Evolutionary conservation across 23 red algal species (phyloP), one percentile per base, ranked within the genome.

Genomic region (Gracilaria vermiculophylla): DNA sequence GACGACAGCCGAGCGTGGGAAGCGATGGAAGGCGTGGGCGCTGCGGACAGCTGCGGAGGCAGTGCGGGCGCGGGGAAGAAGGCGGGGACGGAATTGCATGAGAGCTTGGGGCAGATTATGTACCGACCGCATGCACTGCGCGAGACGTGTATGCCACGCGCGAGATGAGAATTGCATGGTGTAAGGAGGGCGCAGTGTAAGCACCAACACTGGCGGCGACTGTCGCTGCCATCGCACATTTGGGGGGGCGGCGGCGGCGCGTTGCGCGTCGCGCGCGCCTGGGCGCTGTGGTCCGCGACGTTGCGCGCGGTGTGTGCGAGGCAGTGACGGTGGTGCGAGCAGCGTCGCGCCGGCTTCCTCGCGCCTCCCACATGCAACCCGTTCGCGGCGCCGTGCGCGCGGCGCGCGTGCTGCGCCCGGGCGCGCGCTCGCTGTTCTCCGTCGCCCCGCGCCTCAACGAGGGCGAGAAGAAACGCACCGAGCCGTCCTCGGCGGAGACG

Each of bases 371-470:
- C 6, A 73, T 73, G 67, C 67, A 45, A 45, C 15, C 67, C 17
- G 67, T 24, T 17, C 44, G 67, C 21, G 47, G 67, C 40, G 14
- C 47, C 31, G 67, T 28, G 67, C 36, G 67, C 17, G 44, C 67
- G 40, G 67, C 67, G 67, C 67, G 67, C 17, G 3, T 73, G 24
- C 31, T 73, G 67, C 32, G 40, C 20, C 67, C 67, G 3, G 39
- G 42, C 1, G 67, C 53, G 12, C 84, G 84, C 50, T 60, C 84
- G 17, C 20, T 88, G 14, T 76, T 88, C 70, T 88, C 84, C 2
- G 52, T 70, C 52, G 66, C 84, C 2, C 69, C 69, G 5, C 67
- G 62, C 4, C 35, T 66, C 21, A 88, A 88, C 43, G 84, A 88
- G 53, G 84, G 84, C 53, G 69, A 88, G 27, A 58, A 24, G 15